phyloP scores from a whole-genome alignment of 1,284 basidiomycete genomes.

The Ustilago lituana region DNA sequence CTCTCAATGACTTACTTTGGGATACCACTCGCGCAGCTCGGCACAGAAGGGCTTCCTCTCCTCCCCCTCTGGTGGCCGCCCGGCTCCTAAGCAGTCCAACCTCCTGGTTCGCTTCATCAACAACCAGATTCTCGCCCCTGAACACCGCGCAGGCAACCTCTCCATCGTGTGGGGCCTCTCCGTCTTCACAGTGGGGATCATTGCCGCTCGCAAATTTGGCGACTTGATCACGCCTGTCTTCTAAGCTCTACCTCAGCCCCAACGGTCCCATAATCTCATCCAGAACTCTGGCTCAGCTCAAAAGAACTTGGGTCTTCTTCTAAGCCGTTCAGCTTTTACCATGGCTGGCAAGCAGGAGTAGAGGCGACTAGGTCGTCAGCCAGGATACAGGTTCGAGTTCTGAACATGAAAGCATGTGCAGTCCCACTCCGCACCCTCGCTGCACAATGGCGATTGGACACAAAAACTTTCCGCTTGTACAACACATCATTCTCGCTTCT shows the following conservation, averaged over 20 bases:
- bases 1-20: not conserved
- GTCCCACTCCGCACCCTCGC: no score
- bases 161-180: slow-evolving; percentile 56
- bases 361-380: no score
- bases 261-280: no score
- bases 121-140: slow-evolving; percentile 56
- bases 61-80: slow-evolving; percentile 3
- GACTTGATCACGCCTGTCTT: slow-evolving; percentile 56
- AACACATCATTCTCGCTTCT: not conserved
- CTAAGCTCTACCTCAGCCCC: no score
- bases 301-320: no score
- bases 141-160: slow-evolving; percentile 62
- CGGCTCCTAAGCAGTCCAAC: slow-evolving; percentile 33
- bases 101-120: slow-evolving; percentile 50
- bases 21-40: slow-evolving; percentile 15
- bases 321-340: no score
- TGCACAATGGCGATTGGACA: no score
- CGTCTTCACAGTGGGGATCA: slow-evolving; percentile 58
- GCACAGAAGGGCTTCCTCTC: slow-evolving; percentile 51
- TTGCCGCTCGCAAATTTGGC: slow-evolving; percentile 57
- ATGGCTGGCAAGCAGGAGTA: no score
- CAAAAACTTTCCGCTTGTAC: slow-evolving; percentile 2
- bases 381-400: no score
- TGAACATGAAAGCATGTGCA: no score
- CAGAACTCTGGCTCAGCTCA: no score